Evolutionary conservation across 2,329 filamentous ascomycete genomes (phyloP), one percentile per base, ranked within the genome.

Genomic region (Claviceps spartinae): DNA sequence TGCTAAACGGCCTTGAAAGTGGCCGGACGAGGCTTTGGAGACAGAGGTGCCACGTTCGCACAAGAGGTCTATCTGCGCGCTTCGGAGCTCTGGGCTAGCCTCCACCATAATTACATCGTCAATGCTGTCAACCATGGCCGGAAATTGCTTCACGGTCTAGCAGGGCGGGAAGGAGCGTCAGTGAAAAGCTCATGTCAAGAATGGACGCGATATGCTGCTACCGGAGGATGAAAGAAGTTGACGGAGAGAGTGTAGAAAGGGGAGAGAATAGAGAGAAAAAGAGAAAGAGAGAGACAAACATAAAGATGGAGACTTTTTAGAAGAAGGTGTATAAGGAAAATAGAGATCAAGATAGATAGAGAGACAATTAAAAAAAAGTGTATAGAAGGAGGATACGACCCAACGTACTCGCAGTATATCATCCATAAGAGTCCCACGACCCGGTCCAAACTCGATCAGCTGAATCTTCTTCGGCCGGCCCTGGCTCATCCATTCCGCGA

Each of bases 401-500:
- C 3, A 14, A 54, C 83, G 65, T 74, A 93, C 88, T 61, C 93
- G 78, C 59, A 98, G 70, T 70, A 97, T 86, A 72, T 98, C 93
- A 69, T 91, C 88, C 91, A 98, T 98, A 60, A 98, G 72, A 14
- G 93, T 98, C 14, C 93, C 93, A 65, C 91, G 82, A 13, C 93
- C 93, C 3, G 93, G 93, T 0, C 93, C 93, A 59, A 97, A 82
- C 68, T 98, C 93, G 62, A 98, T 88, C 57, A 98, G 74, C 65
- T 96, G 85, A 16, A 96, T 82, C 34, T 77, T 74, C 55, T 72
- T 79, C 52, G 79, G 85, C 54, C 76, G 77, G 16, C 89, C 90
- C 66, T 98, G 93, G 42, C 86, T 85, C 66, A 97, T 86, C 91
- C 93, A 98, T 74, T 98, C 93, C 43, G 91, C 83, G 49, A 97